These are phyloP conservation scores for Termitomyces titanicus DNA, from an alignment of 768 basidiomycete species.

Conservation along the genomic window DNA sequence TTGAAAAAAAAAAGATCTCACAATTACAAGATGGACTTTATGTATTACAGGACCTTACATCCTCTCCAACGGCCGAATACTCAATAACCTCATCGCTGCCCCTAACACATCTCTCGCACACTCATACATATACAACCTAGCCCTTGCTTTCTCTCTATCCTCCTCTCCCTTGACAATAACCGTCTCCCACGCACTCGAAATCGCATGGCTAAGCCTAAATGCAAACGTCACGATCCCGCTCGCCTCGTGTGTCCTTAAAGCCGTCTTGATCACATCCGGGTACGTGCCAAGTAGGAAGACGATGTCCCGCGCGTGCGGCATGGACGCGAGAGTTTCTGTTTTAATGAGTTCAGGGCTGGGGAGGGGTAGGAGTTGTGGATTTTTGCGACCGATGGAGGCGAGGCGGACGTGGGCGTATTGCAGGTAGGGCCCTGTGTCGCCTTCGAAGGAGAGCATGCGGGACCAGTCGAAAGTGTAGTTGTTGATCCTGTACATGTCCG, in stretches of 20 bases:
- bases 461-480: constrained; percentile 96
- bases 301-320: constrained; percentile 77
- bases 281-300: constrained; percentile 84
- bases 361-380: constrained; percentile 80
- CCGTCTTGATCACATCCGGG: constrained; percentile 87
- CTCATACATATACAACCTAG: constrained; percentile 86
- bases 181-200: constrained; percentile 90
- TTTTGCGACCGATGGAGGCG: constrained; percentile 87
- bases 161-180: constrained; percentile 82
- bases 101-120: constrained; percentile 88
- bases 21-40: too few species aligned
- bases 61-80: constrained; percentile 84
- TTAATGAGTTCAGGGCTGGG: constrained; percentile 68
- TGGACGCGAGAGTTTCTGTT: constrained; percentile 61
- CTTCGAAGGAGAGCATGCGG: constrained; percentile 93
- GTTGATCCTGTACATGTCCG: constrained; percentile 70
- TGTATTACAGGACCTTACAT: constrained; percentile 50
- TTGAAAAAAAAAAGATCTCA: not conserved
- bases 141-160: constrained; percentile 73
- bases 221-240: constrained; percentile 89
- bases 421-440: constrained; percentile 93
- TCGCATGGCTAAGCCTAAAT: constrained; percentile 83
- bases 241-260: constrained; percentile 83
- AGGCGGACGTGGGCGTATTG: constrained; percentile 97
- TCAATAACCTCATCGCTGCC: constrained; percentile 82